Base-by-base conservation (phyloP, 441 rosid genomes). In the Mallotus repandus region DNA sequence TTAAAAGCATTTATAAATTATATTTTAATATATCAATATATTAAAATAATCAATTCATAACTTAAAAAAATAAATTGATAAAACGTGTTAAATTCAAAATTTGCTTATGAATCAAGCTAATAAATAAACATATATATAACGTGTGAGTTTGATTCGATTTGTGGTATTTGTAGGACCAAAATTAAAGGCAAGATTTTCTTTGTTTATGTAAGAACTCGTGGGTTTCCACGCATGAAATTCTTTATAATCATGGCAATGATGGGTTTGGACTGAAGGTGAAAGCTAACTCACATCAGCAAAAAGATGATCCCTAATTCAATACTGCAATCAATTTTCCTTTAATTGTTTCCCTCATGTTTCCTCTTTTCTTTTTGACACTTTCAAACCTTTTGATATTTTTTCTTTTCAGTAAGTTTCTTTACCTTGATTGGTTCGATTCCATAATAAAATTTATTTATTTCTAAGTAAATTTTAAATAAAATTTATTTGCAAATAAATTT, bases 141-240 rank as follows among this genome's bases (percentile, higher is more conserved):
- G 66, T n/a, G 66, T 25, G 29, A 25, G 66, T 5, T 13, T n/a
- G 52, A 46, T 66, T 59, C 45, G 76, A 66, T 55, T 52, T 25
- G 29, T 25, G 29, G 29, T 25, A 25, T 7, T 32, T 7, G 70
- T 55, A 38, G 69, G 53, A n/a, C 63, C 56, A 64, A 49, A 72
- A 60, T 55, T 13, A n/a, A 46, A 74, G 9, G 46, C 16, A 38
- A 63, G 69, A 63, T 53, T 77, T 68, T 57, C 43, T 48, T 53
- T 25, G 29, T 25, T 25, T 25, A 25, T 25, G 2, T 13, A 9
- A 13, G 15, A 48, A 61, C 21, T 45, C 19, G 65, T 61, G 69
- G 69, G 57, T 69, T 64, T 64, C 48, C 52, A 65, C 72, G 78
- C 73, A 62, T 67, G 76, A 67, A 71, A 62, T 52, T 71, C 22